phyloP scores from a whole-genome alignment of 1,284 basidiomycete genomes.

The Fistulinella cinereoalba region DNA sequence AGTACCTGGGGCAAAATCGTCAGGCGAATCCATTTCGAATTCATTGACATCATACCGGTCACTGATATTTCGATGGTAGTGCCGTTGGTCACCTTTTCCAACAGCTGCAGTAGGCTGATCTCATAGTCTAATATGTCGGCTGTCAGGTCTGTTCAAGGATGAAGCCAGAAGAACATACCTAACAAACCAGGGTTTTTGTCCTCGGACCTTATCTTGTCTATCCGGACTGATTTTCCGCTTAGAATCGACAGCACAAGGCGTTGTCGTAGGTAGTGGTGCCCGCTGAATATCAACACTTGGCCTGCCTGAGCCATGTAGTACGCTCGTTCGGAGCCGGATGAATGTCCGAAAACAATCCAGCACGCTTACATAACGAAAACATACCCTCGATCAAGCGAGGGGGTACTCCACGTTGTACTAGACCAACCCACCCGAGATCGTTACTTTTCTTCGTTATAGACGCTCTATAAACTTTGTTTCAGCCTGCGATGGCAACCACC shows the following conservation, averaged over 20 bases:
- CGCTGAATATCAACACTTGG: slow-evolving; percentile 59
- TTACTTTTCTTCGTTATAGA: slow-evolving; percentile 11
- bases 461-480: slow-evolving; percentile 12
- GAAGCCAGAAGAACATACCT: slow-evolving; percentile 45
- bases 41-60: slow-evolving; percentile 59
- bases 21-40: slow-evolving; percentile 1
- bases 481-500: slow-evolving; percentile 32
- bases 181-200: slow-evolving; percentile 93
- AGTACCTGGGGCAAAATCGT: slow-evolving; percentile 60
- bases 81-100: slow-evolving; percentile 95
- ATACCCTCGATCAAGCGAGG: slow-evolving; percentile 4
- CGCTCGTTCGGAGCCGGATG: too few species aligned
- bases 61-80: slow-evolving; percentile 95
- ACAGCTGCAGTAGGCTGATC: slow-evolving; percentile 82
- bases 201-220: slow-evolving; percentile 88
- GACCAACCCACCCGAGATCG: not conserved
- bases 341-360: not conserved
- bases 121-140: slow-evolving; percentile 71
- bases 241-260: slow-evolving; percentile 86
- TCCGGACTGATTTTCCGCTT: slow-evolving; percentile 82
- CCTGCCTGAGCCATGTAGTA: slow-evolving; percentile 46
- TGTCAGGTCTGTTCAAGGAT: slow-evolving; percentile 4
- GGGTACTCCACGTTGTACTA: slow-evolving; percentile 2
- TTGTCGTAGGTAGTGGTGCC: slow-evolving; percentile 82
- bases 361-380: slow-evolving; percentile 28